Conservation (phyloP, 192 early-diverging fungal species). For the Rhizophagus clarus region DNA sequence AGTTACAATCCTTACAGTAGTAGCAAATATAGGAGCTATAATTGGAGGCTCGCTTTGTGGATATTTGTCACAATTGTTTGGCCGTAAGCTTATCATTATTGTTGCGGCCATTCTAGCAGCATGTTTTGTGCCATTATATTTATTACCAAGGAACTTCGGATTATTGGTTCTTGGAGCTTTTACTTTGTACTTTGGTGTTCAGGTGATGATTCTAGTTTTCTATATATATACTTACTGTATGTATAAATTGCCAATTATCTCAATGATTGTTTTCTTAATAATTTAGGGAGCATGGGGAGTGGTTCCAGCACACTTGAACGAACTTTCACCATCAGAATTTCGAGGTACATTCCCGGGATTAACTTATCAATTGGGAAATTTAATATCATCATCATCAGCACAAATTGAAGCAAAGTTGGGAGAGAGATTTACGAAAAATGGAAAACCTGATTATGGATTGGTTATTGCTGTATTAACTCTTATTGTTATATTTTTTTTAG, state of each 20-base stretch:
- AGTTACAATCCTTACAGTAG: conserved; percentile 60
- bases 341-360: conserved; percentile 72
- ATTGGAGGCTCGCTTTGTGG: conserved; percentile 68
- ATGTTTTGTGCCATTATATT: conserved; percentile 72
- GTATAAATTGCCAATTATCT: background rate
- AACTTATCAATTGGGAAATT: conserved; percentile 75
- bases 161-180: conserved; percentile 46
- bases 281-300: conserved; percentile 47
- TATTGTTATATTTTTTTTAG: conserved; percentile 51
- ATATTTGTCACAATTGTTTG: conserved; percentile 69
- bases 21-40: conserved; percentile 69
- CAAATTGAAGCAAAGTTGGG: conserved; percentile 56
- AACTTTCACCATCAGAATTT: conserved; percentile 67
- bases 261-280: background rate
- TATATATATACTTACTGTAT: too few relatives aligned
- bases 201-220: conserved; percentile 34
- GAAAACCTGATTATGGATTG: conserved; percentile 51
- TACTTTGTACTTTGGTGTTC: conserved; percentile 60
- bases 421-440: conserved; percentile 36
- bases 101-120: conserved; percentile 52
- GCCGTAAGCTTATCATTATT: conserved; percentile 62
- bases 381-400: conserved; percentile 59
- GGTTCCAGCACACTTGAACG: conserved; percentile 69
- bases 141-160: conserved; percentile 42
- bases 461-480: conserved; percentile 55